Evolutionary conservation across 352 stramenopile species (phyloP), one percentile per base, ranked within the genome.

Genomic region (Pythium plurisporium): DNA sequence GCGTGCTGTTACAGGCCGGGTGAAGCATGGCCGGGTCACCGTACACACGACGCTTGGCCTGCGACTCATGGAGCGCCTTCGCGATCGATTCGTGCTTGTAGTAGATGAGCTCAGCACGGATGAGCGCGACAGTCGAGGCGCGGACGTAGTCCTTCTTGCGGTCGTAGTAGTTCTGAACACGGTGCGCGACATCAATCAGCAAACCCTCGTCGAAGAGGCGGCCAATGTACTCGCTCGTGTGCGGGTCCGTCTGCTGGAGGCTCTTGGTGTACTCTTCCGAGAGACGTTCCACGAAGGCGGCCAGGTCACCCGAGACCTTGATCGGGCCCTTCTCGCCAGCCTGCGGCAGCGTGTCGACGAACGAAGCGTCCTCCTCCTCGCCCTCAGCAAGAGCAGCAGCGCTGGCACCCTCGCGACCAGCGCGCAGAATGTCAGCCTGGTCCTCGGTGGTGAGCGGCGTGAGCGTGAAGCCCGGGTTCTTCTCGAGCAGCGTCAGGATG

Each of bases 221-320:
- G 20, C 73, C 64, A 37, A 99, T 90, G 74, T 98, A 99, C 62
- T 98, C 94, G 49, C 88, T 79, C 48, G 95, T 97, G 78, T 99
- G 94, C 45, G 95, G 93, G 64, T 98, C 97, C 30, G 92, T 97
- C 53, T 97, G 89, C 73, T 99, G 96, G n/a, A 99, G 69, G 34
- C 73, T 89, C 85, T 99, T 99, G 57, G 80, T 98, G 81, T 99
- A 99, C 73, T 99, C 96, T 64, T 99, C 95, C 47, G 96, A 91
- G 20, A 99, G 79, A 36, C 93, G 90, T 40, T 92, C 85, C 30
- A 99, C 77, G 57, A 96, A 98, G 20, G 79, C 72, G 8, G 79
- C 87, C 27, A 96, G 72, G 56, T 94, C 91, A 19, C 89, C 90
- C 44, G 88, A 94, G 38, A 96, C 86, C 73, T 89, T 88, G 79